Base-by-base conservation (phyloP, 495 filamentous ascomycete genomes). In the Penicillium simplicissimum region DNA sequence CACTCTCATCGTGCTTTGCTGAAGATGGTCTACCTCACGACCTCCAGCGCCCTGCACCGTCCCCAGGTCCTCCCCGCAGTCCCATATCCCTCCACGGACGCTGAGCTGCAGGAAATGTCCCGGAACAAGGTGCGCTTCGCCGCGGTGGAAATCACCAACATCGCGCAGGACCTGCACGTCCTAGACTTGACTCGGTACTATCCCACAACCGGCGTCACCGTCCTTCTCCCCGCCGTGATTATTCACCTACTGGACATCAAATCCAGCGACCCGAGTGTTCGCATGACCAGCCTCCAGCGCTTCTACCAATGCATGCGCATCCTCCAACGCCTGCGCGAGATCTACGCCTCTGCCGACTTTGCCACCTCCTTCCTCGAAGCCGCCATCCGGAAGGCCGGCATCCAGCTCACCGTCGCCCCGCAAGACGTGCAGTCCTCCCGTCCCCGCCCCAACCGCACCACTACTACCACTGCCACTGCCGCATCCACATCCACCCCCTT, bases 231-330 rank as follows among this genome's bases (percentile, higher is more conserved):
- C 3, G 92, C 92, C 13, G 90, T 96, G 72, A 96, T 96, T 62
- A 93, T 96, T 57, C 91, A 96, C 68, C 81, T 96, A 19, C 84
- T 96, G 3, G 91, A 96, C 67, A 93, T 95, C 80, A 96, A 93
- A 67, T 89, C 87, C 40, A 87, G 82, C 45, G 84, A 90, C 59
- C 83, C 84, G 17, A 84, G 83, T 49, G 85, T 89, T 15, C 82
- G 90, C 23, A 83, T 86, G 60, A 76, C 84, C 36, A 90, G 88
- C 58, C 79, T 90, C 52, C 84, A 87, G 52, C 89, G 90, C 52
- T 96, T 96, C 77, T 87, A 85, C 68, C 84, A 91, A 68, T 95
- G 92, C 78, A 93, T 95, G 88, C 83, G 85, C 40, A 91, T 94
- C 55, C 85, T 97, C 74, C 84, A 90, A 66, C 84, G 84, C 49